Percentiles rank a stretch among this genome's conserved stretches.
phyloP scores from a whole-genome alignment of 148 eudicot species.

The Rhododendron kiyosumense region DNA sequence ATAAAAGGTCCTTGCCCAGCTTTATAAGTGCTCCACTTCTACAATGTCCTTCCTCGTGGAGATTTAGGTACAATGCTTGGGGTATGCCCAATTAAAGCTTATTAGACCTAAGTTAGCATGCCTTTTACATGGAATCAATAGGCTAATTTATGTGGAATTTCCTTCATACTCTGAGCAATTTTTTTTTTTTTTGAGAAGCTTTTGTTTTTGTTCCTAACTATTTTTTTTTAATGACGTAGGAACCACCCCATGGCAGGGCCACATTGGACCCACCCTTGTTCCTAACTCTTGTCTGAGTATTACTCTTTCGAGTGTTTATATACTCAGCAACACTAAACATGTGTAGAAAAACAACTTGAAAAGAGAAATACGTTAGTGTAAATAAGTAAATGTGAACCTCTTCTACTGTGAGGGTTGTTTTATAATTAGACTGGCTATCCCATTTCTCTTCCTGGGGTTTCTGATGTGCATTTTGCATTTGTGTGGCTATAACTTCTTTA shows the following conservation, averaged over 20 bases:
- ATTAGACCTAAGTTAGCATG: background rate
- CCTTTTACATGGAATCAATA: background rate
- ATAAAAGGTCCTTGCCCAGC: background rate
- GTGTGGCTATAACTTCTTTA: background rate
- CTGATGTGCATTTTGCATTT: background rate
- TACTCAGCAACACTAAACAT: background rate
- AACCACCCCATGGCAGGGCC: too few species aligned
- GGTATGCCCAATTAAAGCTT: background rate
- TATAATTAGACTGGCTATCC: background rate
- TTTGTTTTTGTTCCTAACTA: background rate
- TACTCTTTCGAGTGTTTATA: background rate
- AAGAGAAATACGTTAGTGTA: background rate
- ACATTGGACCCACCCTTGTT: too few species aligned
- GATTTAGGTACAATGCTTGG: too few species aligned
- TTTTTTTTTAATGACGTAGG: too few species aligned
- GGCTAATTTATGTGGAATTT: background rate
- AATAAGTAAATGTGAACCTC: background rate
- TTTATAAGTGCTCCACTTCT: background rate
- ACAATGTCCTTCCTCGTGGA: background rate
- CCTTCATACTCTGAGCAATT: too few species aligned
- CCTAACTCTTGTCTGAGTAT: background rate
- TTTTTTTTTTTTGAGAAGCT: background rate
- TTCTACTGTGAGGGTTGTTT: background rate
- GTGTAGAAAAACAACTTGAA: background rate
- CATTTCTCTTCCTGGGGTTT: background rate